Evolutionary conservation across 495 filamentous ascomycete genomes (phyloP).

Genomic region (Penicillium canescens): DNA sequence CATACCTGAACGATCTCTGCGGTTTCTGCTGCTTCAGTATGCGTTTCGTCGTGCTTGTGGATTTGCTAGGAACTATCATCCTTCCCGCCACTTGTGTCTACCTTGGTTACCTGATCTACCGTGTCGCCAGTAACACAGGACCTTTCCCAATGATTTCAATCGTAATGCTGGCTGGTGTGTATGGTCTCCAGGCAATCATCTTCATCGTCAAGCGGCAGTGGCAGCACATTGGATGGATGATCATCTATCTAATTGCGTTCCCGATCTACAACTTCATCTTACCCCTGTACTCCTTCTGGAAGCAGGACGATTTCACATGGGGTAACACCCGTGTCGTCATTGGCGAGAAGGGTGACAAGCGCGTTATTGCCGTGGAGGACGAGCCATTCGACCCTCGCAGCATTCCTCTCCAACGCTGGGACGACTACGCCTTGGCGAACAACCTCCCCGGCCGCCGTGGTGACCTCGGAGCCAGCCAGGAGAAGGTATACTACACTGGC

Average conservation of each 20-base stretch:
- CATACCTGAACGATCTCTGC: constrained; percentile 86
- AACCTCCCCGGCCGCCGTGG: constrained; percentile 90
- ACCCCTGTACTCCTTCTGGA: constrained; percentile 98
- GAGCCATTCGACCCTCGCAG: constrained; percentile 86
- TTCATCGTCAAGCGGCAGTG: constrained; percentile 96
- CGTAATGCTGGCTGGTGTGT: constrained; percentile 83
- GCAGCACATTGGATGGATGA: constrained; percentile 99
- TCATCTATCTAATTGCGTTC: constrained; percentile 93
- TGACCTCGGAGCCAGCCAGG: constrained; percentile 45
- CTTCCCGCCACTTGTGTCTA: constrained; percentile 91
- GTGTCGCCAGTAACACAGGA: constrained; percentile 66
- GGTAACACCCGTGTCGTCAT: constrained; percentile 68
- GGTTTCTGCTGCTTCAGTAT: constrained; percentile 99
- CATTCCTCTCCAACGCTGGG: constrained; percentile 94
- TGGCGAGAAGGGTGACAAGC: constrained; percentile 86
- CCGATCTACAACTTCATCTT: constrained; percentile 92
- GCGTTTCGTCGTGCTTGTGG: constrained; percentile 95
- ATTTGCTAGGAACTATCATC: constrained; percentile 91
- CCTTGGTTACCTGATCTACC: constrained; percentile 86
- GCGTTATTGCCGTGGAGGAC: constrained; percentile 83
- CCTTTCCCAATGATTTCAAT: constrained; percentile 86
- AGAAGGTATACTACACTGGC: constrained; percentile 59
- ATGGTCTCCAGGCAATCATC: constrained; percentile 92
- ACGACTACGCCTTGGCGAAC: constrained; percentile 92
- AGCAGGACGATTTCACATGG: constrained; percentile 87